Evolutionary conservation across 108 stramenopile genomes (phyloP), one percentile per base, ranked within the genome.

Genomic region (Skeletonema marinoi): DNA sequence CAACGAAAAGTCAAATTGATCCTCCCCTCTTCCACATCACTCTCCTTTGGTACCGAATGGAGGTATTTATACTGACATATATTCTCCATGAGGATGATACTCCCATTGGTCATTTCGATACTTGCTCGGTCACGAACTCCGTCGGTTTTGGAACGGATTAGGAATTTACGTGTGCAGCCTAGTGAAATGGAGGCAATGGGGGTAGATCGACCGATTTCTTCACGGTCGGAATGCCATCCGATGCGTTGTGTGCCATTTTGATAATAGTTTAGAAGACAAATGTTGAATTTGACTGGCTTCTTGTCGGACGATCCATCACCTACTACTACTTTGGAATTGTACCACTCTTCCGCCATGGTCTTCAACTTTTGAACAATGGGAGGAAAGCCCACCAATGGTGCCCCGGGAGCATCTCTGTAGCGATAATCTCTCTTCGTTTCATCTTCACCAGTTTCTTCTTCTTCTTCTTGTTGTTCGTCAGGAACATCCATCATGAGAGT

Each of bases 1-100:
- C 90, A 91, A 11, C 90, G 82, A 78, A 91, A 91, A 0, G 90
- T 91, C 0, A 91, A 63, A 77, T 91, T 91, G 72, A 91, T 91
- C 39, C 90, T 73, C 10, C 90, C 90, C 21, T 71, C 68, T n/a
- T 12, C 16, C n/a, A 88, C 76, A 6, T 76, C 70, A 54, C 68
- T 30, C 58, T 88, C 82, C 64, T 75, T 89, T 0, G 88, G 87
- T 1, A 91, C 84, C 50, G 73, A 67, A 65, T 91, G 90, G 62
- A 91, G 48, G 42, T 91, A 91, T 14, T 75, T 58, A 13, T 65
- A 14, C 68, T 91, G 90, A 65, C 88, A 91, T 2, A 73, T 56
- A 67, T 86, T 86, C 80, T 91, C 90, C 90, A 91, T 91, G 3
- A 91, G 39, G 3, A 83, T 66, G 36, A 88, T 19, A 66, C 83